Base-by-base conservation (phyloP, 495 filamentous ascomycete species). In the Saxophila tyrrhenica region DNA sequence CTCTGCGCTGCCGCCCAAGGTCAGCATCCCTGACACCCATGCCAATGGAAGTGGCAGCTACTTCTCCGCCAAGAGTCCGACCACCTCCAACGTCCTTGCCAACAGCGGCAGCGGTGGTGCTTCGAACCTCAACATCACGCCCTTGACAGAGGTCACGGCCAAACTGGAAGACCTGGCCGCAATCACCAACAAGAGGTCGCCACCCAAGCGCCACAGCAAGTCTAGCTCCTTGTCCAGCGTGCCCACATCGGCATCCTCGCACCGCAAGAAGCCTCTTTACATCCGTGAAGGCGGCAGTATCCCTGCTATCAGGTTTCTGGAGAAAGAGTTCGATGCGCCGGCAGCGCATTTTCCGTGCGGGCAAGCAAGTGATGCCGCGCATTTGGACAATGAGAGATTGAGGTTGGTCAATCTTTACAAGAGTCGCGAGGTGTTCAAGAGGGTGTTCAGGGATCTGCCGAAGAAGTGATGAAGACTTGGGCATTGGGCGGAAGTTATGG, bases 241-340 rank as follows among this genome's bases (percentile, higher is more conserved):
- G 54, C 54, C 10, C 55, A 54, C n/a, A n/a, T n/a, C n/a, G n/a
- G n/a, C n/a, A n/a, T n/a, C n/a, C 13, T n/a, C 45, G 24, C 46
- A 42, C 3, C 47, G 38, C 16, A 39, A 49, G 7, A 79, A 76
- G 50, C 85, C 85, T 43, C 76, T 98, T 20, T 98, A 94, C 66
- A 98, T 98, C 62, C 80, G 92, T 11, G 92, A 98, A 70, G 92
- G 92, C 1, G 92, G 92, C 2, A 90, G 85, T 0, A 97, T 98
- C 59, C 90, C 94, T 0, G 83, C 86, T 0, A 95, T 95, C 54
- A 73, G 92, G 10, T 97, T 97, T 66, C 66, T 98, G 45, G 92
- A 98, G 67, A 92, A 94, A 70, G 89, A 94, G 62, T 97, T 97
- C 64, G 77, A 78, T 1, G 92, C 92, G 0, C 89, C 89, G 0